Percentiles rank a stretch among this genome's conserved stretches.
Conservation (phyloP, 495 filamentous ascomycete genomes). For the Pseudomonodictys pantanalensis region DNA sequence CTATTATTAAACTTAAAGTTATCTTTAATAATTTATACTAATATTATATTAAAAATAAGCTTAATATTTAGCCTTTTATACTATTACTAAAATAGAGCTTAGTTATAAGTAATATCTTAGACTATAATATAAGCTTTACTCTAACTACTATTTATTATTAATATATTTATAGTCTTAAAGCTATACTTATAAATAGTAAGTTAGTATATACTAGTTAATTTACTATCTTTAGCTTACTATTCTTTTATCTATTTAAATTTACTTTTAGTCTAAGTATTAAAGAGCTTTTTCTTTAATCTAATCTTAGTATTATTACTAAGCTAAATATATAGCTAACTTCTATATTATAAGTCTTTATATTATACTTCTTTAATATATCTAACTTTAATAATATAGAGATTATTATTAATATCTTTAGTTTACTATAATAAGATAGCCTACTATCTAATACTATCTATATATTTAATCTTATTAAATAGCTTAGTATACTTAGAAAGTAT, state of each 20-base stretch:
- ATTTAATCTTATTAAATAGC: slow-evolving; percentile 46
- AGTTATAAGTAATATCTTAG: slow-evolving; percentile 33
- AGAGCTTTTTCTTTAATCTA: slow-evolving; percentile 51
- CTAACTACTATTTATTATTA: slow-evolving; percentile 32
- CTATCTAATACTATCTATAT: slow-evolving; percentile 30
- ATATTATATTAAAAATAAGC: slow-evolving; percentile 27
- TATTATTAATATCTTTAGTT: slow-evolving; percentile 47
- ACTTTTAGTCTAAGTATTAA: slow-evolving; percentile 50
- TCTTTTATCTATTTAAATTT: slow-evolving; percentile 47
- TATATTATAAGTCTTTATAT: slow-evolving; percentile 50
- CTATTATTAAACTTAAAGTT: slow-evolving; percentile 33
- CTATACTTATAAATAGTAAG: slow-evolving; percentile 31
- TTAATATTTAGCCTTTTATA: slow-evolving; percentile 32
- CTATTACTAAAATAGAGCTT: slow-evolving; percentile 33
- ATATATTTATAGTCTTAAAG: slow-evolving; percentile 33
- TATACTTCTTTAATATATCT: slow-evolving; percentile 49
- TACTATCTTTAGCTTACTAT: slow-evolving; percentile 37
- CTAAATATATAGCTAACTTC: slow-evolving; percentile 48
- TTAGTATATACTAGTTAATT: slow-evolving; percentile 33
- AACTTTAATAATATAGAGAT: slow-evolving; percentile 47
- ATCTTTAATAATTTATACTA: slow-evolving; percentile 35
- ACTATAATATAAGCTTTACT: slow-evolving; percentile 33
- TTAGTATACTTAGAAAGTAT: slow-evolving; percentile 47
- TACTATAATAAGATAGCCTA: slow-evolving; percentile 22
- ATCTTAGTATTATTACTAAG: slow-evolving; percentile 53